Evolutionary conservation across 1,139 yeast species (phyloP).

Genomic region (Pichiaceae sp.): DNA sequence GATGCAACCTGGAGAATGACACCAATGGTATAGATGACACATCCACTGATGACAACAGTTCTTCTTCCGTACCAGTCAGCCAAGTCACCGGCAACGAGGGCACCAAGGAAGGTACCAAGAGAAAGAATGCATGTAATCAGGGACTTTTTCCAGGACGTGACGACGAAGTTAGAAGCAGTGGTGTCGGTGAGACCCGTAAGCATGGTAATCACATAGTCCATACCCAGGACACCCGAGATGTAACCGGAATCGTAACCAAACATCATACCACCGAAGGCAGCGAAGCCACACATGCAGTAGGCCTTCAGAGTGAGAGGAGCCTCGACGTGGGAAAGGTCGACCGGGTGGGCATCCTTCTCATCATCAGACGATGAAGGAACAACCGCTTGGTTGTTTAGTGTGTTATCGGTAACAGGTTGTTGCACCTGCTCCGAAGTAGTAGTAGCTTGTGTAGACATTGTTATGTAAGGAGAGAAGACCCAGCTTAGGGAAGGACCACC

Average conservation of each 20-base stretch:
- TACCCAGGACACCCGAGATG: slow-evolving; percentile 49
- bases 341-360: neutral
- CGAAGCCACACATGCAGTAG: slow-evolving; percentile 30
- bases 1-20: slow-evolving; percentile 54
- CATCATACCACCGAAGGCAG: slow-evolving; percentile 48
- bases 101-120: slow-evolving; percentile 51
- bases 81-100: slow-evolving; percentile 47
- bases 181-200: slow-evolving; percentile 19
- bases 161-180: slow-evolving; percentile 11
- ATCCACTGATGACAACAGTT: slow-evolving; percentile 44
- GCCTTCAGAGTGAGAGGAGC: slow-evolving; percentile 26
- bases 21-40: slow-evolving; percentile 50
- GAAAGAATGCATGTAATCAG: slow-evolving; percentile 49
- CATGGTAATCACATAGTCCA: slow-evolving; percentile 35
- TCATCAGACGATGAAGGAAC: too few relatives aligned
- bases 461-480: too few relatives aligned
- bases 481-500: too few relatives aligned
- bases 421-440: too few relatives aligned
- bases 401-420: too few relatives aligned
- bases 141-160: slow-evolving; percentile 28
- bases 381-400: too few relatives aligned
- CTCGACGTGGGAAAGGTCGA: slow-evolving; percentile 9
- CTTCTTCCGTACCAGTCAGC: slow-evolving; percentile 57
- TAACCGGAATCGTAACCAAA: slow-evolving; percentile 57
- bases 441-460: too few relatives aligned